A percentile compares a stretch with the other conserved stretches of the same genome.
These are phyloP conservation scores for Saccharomyces eubayanus DNA, from an alignment of 805 yeast species.

Conservation along the genomic window DNA sequence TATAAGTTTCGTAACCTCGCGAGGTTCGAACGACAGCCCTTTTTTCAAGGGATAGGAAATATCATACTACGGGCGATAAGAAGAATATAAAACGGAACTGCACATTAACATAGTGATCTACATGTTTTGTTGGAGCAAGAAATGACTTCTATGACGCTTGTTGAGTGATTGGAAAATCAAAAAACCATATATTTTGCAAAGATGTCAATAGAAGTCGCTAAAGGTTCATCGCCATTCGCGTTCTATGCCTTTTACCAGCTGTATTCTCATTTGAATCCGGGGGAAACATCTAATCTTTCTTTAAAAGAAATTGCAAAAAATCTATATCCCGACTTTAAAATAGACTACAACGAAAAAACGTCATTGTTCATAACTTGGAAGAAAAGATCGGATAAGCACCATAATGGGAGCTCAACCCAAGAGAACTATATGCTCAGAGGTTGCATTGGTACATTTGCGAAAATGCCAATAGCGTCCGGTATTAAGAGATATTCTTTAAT, in stretches of 20 bases:
- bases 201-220: slow-evolving; percentile 4
- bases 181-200: background rate
- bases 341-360: slow-evolving; percentile 19
- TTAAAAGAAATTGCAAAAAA: slow-evolving; percentile 11
- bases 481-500: slow-evolving; percentile 52
- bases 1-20: background rate
- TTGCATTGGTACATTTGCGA: slow-evolving; percentile 83
- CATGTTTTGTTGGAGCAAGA: background rate
- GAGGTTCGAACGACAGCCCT: background rate
- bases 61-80: background rate
- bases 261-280: slow-evolving; percentile 12
- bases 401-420: slow-evolving; percentile 1
- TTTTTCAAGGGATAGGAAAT: background rate
- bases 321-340: slow-evolving; percentile 11
- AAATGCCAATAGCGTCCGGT: slow-evolving; percentile 47
- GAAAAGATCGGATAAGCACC: slow-evolving; percentile 23
- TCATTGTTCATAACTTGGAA: slow-evolving; percentile 92
- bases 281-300: background rate
- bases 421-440: slow-evolving; percentile 50
- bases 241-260: slow-evolving; percentile 30
- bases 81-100: background rate
- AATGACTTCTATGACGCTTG: background rate
- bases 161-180: background rate
- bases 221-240: slow-evolving; percentile 23
- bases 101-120: background rate